A percentile compares a stretch with the other conserved stretches of the same genome.
These are phyloP conservation scores for Buddleja alternifolia DNA, from an alignment of 257 asterid species.

Conservation along the genomic window DNA sequence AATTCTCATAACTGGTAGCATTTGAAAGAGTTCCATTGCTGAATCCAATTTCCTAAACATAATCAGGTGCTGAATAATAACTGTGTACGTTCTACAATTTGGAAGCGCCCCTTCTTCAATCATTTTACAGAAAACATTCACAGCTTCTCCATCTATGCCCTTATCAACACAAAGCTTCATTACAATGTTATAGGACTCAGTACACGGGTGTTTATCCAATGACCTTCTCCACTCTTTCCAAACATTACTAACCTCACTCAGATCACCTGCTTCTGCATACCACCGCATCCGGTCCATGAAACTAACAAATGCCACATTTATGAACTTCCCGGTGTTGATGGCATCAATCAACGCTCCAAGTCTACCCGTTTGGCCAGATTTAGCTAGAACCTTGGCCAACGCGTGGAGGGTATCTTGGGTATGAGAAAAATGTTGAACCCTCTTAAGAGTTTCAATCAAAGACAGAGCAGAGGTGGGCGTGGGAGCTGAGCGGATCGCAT, in stretches of 20 bases:
- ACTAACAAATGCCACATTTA: conserved; percentile 63
- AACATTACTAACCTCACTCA: conserved; percentile 54
- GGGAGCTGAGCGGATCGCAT: conserved; percentile 84
- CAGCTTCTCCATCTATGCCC: conserved; percentile 70
- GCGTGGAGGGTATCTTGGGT: conserved; percentile 75
- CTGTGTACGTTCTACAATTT: conserved; percentile 77
- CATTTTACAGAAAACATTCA: conserved; percentile 56
- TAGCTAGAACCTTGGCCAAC: conserved; percentile 79
- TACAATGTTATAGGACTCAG: conserved; percentile 80
- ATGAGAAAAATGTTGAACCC: conserved; percentile 63
- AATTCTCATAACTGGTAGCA: conserved; percentile 75
- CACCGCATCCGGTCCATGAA: conserved; percentile 86
- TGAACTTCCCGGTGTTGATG: conserved; percentile 68
- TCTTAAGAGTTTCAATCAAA: conserved; percentile 64
- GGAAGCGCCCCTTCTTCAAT: conserved; percentile 90
- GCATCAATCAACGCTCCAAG: conserved; percentile 69
- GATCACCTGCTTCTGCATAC: conserved; percentile 74
- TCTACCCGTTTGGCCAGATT: conserved; percentile 59
- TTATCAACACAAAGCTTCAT: conserved; percentile 70
- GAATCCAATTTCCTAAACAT: conserved; percentile 53
- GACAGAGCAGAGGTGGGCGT: conserved; percentile 71
- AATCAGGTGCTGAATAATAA: conserved; percentile 79
- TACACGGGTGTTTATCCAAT: conserved; percentile 62
- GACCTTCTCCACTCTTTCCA: conserved; percentile 85
- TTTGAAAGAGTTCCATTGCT: conserved; percentile 63